phyloP scores from a whole-genome alignment of 331 rosid species.

The Malus hybrid region DNA sequence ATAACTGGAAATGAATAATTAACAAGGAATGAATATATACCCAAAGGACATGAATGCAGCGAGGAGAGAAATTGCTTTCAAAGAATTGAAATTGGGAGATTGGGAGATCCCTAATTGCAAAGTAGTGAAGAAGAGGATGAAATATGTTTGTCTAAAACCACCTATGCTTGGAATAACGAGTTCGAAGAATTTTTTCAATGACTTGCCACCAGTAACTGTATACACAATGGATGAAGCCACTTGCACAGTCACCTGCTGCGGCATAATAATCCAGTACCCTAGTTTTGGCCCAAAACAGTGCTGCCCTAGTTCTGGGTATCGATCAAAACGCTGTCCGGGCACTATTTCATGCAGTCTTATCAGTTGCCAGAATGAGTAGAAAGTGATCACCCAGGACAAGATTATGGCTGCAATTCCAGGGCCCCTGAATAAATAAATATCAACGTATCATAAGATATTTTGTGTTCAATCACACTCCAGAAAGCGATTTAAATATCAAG shows the following conservation, averaged over 20 bases:
- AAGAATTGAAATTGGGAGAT: constrained; percentile 46
- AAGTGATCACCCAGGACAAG: constrained; percentile 49
- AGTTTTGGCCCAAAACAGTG: constrained; percentile 33
- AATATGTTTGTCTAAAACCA: constrained; percentile 31
- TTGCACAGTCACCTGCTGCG: constrained; percentile 47
- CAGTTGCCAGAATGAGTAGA: constrained; percentile 57
- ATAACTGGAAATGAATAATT: not conserved
- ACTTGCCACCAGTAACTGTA: constrained; percentile 59
- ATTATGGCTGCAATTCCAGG: constrained; percentile 31
- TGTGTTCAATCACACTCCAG: too few species aligned
- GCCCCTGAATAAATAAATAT: constrained; percentile 18
- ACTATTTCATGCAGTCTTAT: constrained; percentile 46
- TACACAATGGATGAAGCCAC: constrained; percentile 56
- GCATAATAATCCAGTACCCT: constrained; percentile 47
- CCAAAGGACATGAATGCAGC: constrained; percentile 61
- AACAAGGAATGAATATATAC: constrained; percentile 1
- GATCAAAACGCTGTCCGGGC: constrained; percentile 47
- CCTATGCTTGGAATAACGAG: not conserved
- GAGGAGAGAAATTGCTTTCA: constrained; percentile 40
- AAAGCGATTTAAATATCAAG: too few species aligned
- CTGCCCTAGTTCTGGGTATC: constrained; percentile 49
- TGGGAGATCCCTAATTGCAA: constrained; percentile 47
- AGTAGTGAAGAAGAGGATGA: constrained; percentile 27
- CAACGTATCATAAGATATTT: not conserved
- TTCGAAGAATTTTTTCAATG: constrained; percentile 46